These are phyloP conservation scores for Aspergillus neotritici DNA, from an alignment of 2,329 filamentous ascomycete genomes.

Conservation along the genomic window DNA sequence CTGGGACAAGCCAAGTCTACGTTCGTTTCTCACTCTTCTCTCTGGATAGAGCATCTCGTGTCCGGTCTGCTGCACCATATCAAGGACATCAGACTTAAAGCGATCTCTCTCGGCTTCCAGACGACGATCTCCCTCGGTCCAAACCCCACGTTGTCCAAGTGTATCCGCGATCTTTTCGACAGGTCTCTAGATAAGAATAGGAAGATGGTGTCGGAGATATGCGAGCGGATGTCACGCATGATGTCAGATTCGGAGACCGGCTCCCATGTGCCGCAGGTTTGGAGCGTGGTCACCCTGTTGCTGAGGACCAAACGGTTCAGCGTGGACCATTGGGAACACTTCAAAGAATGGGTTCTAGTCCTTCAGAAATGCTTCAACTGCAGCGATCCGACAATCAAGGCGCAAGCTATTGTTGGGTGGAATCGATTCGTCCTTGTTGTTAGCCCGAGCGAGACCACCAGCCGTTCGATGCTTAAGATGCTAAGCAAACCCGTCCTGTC, in stretches of 20 bases:
- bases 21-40: slow-evolving; percentile 63
- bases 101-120: slow-evolving; percentile 68
- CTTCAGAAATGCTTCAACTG: slow-evolving; percentile 82
- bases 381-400: slow-evolving; percentile 62
- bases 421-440: slow-evolving; percentile 74
- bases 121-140: slow-evolving; percentile 64
- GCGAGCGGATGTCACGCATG: slow-evolving; percentile 62
- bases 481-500: slow-evolving; percentile 63
- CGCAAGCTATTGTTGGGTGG: slow-evolving; percentile 79
- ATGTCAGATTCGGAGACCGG: slow-evolving; percentile 55
- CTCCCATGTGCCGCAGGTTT: slow-evolving; percentile 73
- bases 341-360: slow-evolving; percentile 68
- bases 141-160: slow-evolving; percentile 62
- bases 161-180: slow-evolving; percentile 52
- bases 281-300: slow-evolving; percentile 76
- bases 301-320: slow-evolving; percentile 58
- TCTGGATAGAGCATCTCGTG: slow-evolving; percentile 80
- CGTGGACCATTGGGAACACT: slow-evolving; percentile 63
- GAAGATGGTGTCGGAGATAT: slow-evolving; percentile 65
- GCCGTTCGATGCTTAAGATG: slow-evolving; percentile 53
- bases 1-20: slow-evolving; percentile 63
- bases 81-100: slow-evolving; percentile 68
- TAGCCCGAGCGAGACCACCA: slow-evolving; percentile 56
- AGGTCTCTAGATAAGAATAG: slow-evolving; percentile 48
- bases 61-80: slow-evolving; percentile 73